Evolutionary conservation across 805 yeast species (phyloP).

Genomic region (Candida silvicultrix): DNA sequence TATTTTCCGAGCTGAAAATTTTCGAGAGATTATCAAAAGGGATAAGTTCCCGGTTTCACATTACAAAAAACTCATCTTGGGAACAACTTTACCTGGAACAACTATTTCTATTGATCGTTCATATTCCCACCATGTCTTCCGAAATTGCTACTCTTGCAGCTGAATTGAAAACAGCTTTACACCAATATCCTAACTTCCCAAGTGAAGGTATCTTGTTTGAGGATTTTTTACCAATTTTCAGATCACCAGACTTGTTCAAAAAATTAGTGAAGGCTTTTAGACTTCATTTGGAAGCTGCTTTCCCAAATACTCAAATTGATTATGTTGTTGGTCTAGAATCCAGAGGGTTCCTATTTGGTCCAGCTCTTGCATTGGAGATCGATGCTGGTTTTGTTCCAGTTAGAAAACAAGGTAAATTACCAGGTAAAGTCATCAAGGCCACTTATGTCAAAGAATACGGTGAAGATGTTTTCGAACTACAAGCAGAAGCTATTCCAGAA

Average conservation of each 20-base stretch:
- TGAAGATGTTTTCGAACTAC: slow-evolving; percentile 82
- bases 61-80: background rate
- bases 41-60: background rate
- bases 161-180: slow-evolving; percentile 47
- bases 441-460: slow-evolving; percentile 91
- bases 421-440: slow-evolving; percentile 73
- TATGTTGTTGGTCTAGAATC: slow-evolving; percentile 93
- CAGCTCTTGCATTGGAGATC: slow-evolving; percentile 84
- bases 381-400: slow-evolving; percentile 92
- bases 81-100: too few species aligned
- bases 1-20: background rate
- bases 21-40: background rate
- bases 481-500: slow-evolving; percentile 68
- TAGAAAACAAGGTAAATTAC: slow-evolving; percentile 92
- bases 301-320: slow-evolving; percentile 61
- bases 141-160: slow-evolving; percentile 25
- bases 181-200: slow-evolving; percentile 93
- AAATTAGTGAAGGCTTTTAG: slow-evolving; percentile 77
- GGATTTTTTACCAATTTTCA: slow-evolving; percentile 93
- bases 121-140: slow-evolving; percentile 5
- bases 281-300: slow-evolving; percentile 54
- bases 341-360: slow-evolving; percentile 96
- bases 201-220: slow-evolving; percentile 88
- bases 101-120: too few species aligned
- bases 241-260: slow-evolving; percentile 73